Base-by-base conservation (phyloP, 768 basidiomycete genomes). In the Postia placenta region DNA sequence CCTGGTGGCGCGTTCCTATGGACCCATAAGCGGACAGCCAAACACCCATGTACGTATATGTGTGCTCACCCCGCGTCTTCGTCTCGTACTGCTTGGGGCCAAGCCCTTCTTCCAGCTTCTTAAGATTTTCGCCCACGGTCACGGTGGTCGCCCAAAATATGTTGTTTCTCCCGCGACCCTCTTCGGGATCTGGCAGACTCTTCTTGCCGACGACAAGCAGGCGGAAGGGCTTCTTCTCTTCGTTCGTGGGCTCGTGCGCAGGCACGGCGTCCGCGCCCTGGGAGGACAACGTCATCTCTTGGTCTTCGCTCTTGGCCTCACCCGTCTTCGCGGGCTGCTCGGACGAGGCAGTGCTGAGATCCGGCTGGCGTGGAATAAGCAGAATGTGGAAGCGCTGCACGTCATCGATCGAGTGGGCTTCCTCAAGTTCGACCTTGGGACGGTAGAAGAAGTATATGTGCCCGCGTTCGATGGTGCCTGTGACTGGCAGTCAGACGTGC, bases 381-480 rank as follows among this genome's bases (percentile, higher is more conserved):
- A 84, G 68, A 61, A 85, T 77, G 55, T 80, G 73, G 48, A 84
- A 72, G 43, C 78, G 75, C 51, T 69, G 68, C 26, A 83, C 70
- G 50, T 82, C 80, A 59, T 81, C 78, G 25, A 83, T 50, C 5
- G 75, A 76, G n/a, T 73, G 59, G 0, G 71, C 77, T 49, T 79
- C 72, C 50, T 79, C 73, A 12, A 66, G 59, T 55, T 80, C 64
- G 17, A 81, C 79, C 24, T 76, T 73, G 3, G 80, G 81, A 11
- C 78, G 74, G 56, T 80, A 84, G 64, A 81, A 77, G 61, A 83
- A 81, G 63, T 83, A 83, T 39, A 84, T 71, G 52, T 81, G 76
- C 7, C 79, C 80, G 14, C 79, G 65, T 55, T 81, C 78, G 44
- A 78, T 78, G 9, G 74, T 74, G 7, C 78, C 78, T 80, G 42